Percentiles rank a stretch among this genome's conserved stretches.
Conservation (phyloP, 2,329 filamentous ascomycete genomes). For the Malbranchea zuffiana region DNA sequence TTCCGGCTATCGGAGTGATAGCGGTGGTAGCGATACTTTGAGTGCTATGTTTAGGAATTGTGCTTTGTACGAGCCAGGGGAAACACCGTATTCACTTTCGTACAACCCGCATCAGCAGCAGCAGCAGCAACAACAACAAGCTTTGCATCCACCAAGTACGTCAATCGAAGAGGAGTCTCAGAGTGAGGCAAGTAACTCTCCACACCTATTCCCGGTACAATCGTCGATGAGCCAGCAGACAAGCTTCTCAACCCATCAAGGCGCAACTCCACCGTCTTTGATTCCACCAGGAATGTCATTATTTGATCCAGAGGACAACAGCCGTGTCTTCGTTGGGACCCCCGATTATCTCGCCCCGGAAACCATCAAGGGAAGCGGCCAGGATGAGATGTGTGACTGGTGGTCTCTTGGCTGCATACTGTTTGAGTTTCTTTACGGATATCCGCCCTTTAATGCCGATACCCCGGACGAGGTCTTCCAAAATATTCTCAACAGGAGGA, state of each 20-base stretch:
- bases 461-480: conserved; percentile 93
- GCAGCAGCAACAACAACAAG: conserved; percentile 16
- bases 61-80: conserved; percentile 54
- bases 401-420: conserved; percentile 98
- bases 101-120: conserved; percentile 16
- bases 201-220: conserved; percentile 61
- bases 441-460: conserved; percentile 82
- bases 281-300: conserved; percentile 89
- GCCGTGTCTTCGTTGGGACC: conserved; percentile 86
- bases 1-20: conserved; percentile 82
- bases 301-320: conserved; percentile 90
- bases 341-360: conserved; percentile 95
- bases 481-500: conserved; percentile 80
- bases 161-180: conserved; percentile 61
- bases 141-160: too few relatives aligned
- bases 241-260: conserved; percentile 22
- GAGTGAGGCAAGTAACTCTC: conserved; percentile 61
- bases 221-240: conserved; percentile 42
- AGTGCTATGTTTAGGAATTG: conserved; percentile 73
- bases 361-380: conserved; percentile 86
- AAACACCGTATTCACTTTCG: conserved; percentile 32
- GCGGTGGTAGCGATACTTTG: conserved; percentile 76
- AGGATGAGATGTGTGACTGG: conserved; percentile 98
- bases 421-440: conserved; percentile 90
- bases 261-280: conserved; percentile 50